Conservation (phyloP, 2,329 filamentous ascomycete genomes). For the Phaeosphaeria sp. region DNA sequence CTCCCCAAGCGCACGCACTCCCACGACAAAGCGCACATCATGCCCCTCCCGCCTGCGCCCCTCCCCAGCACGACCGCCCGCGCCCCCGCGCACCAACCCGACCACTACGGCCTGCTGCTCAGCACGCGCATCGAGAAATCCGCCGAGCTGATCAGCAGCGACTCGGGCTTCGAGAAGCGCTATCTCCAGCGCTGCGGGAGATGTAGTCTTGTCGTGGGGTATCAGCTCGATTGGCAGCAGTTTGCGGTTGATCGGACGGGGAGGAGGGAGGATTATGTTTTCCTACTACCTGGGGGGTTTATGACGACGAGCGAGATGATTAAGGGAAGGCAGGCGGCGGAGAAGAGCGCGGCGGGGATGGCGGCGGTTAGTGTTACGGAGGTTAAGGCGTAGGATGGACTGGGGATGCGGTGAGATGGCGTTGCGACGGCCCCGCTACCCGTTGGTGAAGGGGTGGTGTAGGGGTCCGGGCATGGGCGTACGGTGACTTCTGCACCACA, state of each 20-base stretch:
- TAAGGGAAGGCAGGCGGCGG: conserved; percentile 42
- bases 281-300: conserved; percentile 67
- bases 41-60: conserved; percentile 57
- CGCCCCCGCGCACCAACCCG: conserved; percentile 8
- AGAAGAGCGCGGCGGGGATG: conserved; percentile 6
- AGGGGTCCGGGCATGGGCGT: neutral
- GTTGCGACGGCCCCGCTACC: too few relatives aligned
- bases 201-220: conserved; percentile 68
- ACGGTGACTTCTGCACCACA: too few relatives aligned
- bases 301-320: conserved; percentile 65
- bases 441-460: neutral
- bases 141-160: conserved; percentile 60
- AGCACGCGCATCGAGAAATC: conserved; percentile 53
- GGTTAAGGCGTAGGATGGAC: conserved; percentile 27
- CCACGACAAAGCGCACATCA: conserved; percentile 64
- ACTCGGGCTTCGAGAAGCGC: conserved; percentile 73
- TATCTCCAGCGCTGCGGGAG: conserved; percentile 65
- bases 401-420: neutral
- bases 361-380: conserved; percentile 24
- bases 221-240: conserved; percentile 64
- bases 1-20: conserved; percentile 61
- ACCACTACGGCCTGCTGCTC: conserved; percentile 60
- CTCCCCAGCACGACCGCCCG: conserved; percentile 15
- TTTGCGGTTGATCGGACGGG: conserved; percentile 46
- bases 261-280: conserved; percentile 59